phyloP scores from a whole-genome alignment of 148 eudicot species.

The Hydrangea macrophylla region DNA sequence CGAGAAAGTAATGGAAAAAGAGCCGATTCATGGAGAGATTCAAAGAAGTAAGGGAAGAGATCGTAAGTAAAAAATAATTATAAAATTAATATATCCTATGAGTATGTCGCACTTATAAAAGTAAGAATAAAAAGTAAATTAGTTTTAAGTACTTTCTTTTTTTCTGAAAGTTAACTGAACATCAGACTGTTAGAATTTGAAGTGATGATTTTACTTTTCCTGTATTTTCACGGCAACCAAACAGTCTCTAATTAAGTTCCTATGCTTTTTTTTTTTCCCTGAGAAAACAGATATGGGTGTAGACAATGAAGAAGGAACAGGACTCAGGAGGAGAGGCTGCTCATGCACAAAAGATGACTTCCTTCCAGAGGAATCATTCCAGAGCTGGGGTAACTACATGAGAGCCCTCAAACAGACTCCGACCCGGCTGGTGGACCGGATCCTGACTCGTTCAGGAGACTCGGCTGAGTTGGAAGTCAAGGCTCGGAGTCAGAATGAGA shows the following conservation, averaged over 20 bases:
- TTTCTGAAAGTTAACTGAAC: too few species aligned
- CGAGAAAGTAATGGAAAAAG: too few species aligned
- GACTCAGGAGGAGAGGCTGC: constrained; percentile 22
- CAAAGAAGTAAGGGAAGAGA: too few species aligned
- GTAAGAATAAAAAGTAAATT: too few species aligned
- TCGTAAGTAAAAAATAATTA: too few species aligned
- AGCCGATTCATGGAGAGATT: too few species aligned
- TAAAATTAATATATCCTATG: too few species aligned
- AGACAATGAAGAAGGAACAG: neutral
- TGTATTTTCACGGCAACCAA: neutral
- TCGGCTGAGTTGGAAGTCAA: constrained; percentile 44
- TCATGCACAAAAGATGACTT: constrained; percentile 41
- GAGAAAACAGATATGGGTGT: neutral
- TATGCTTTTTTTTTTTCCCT: neutral
- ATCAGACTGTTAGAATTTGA: neutral
- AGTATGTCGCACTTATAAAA: too few species aligned
- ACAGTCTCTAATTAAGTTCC: neutral
- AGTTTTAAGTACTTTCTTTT: too few species aligned
- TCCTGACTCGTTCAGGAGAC: constrained; percentile 42
- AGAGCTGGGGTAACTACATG: constrained; percentile 48
- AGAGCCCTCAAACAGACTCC: constrained; percentile 41
- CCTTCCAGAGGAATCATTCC: constrained; percentile 56
- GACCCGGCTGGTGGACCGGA: constrained; percentile 36
- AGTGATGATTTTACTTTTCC: too few species aligned
- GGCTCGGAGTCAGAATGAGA: constrained; percentile 39